These are phyloP conservation scores for Barnettozyma hawaiiensis DNA, from an alignment of 1,139 yeast genomes.

Conservation along the genomic window DNA sequence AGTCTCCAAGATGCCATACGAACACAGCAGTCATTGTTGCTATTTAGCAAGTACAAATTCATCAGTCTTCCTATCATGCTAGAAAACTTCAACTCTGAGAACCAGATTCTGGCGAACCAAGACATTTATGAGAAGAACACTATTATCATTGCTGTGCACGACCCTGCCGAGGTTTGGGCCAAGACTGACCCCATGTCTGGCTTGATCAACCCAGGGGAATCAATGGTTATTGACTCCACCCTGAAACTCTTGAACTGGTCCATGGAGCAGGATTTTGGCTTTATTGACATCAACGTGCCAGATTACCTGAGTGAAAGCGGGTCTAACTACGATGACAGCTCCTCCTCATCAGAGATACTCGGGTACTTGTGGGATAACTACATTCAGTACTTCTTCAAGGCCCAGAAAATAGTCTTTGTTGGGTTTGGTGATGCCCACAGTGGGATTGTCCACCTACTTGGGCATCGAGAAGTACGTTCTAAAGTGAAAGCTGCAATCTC, in stretches of 20 bases:
- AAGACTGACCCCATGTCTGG: conserved; percentile 78
- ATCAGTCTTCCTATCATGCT: conserved; percentile 64
- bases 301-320: conserved; percentile 35
- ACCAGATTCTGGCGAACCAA: conserved; percentile 73
- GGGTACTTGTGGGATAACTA: conserved; percentile 90
- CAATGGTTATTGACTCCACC: conserved; percentile 61
- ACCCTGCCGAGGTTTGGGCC: conserved; percentile 93
- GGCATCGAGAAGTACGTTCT: conserved; percentile 65
- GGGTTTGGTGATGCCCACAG: conserved; percentile 91
- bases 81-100: conserved; percentile 42
- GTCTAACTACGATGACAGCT: conserved; percentile 30
- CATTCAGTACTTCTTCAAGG: conserved; percentile 58
- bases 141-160: conserved; percentile 72
- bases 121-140: conserved; percentile 60
- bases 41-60: conserved; percentile 53
- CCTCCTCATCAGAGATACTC: conserved; percentile 68
- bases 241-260: conserved; percentile 57
- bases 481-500: conserved; percentile 71
- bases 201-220: conserved; percentile 62
- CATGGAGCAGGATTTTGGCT: conserved; percentile 55
- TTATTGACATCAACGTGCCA: conserved; percentile 81
- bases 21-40: conserved; percentile 54
- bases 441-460: conserved; percentile 80
- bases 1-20: conserved; percentile 70
- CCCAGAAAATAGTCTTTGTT: conserved; percentile 67